A percentile compares a stretch with the other conserved stretches of the same genome.
Conservation (phyloP, 2,329 filamentous ascomycete genomes). For the Scorias spongiosa region DNA sequence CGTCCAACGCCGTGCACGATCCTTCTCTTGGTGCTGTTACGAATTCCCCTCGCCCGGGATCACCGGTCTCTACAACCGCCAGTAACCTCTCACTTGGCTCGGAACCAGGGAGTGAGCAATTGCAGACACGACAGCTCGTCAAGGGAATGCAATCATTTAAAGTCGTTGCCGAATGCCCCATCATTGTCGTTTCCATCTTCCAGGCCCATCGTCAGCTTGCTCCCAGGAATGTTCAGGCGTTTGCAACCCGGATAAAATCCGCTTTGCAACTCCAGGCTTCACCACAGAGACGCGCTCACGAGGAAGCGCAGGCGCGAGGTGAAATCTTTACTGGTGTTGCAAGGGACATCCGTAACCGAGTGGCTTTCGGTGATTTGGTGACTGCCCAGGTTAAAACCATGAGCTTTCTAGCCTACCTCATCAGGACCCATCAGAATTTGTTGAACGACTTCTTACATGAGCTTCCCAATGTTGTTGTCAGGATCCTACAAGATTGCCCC, state of each 20-base stretch:
- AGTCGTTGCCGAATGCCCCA: constrained; percentile 91
- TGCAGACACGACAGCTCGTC: constrained; percentile 62
- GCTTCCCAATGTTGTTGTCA: constrained; percentile 77
- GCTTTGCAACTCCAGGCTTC: constrained; percentile 80
- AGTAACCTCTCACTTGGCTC: constrained; percentile 20
- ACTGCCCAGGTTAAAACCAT: constrained; percentile 98
- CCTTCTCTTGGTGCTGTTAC: constrained; percentile 42
- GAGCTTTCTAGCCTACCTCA: constrained; percentile 90
- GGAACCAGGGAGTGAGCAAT: constrained; percentile 66
- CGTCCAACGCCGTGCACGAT: constrained; percentile 42
- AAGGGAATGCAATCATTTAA: constrained; percentile 99
- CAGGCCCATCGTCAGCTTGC: constrained; percentile 77
- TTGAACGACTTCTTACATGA: constrained; percentile 75
- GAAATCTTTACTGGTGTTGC: constrained; percentile 87
- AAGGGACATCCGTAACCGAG: constrained; percentile 80
- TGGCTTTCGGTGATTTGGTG: constrained; percentile 93
- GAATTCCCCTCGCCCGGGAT: constrained; percentile 78
- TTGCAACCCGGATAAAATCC: constrained; percentile 85
- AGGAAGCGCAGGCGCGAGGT: constrained; percentile 62
- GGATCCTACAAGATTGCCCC: constrained; percentile 83
- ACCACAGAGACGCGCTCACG: constrained; percentile 83
- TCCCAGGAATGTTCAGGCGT: constrained; percentile 70
- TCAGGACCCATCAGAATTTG: constrained; percentile 75
- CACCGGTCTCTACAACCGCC: constrained; percentile 66
- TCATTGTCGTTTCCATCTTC: constrained; percentile 96